These are phyloP conservation scores for Pyrenula aspistea DNA, from an alignment of 495 filamentous ascomycete species.

Conservation along the genomic window DNA sequence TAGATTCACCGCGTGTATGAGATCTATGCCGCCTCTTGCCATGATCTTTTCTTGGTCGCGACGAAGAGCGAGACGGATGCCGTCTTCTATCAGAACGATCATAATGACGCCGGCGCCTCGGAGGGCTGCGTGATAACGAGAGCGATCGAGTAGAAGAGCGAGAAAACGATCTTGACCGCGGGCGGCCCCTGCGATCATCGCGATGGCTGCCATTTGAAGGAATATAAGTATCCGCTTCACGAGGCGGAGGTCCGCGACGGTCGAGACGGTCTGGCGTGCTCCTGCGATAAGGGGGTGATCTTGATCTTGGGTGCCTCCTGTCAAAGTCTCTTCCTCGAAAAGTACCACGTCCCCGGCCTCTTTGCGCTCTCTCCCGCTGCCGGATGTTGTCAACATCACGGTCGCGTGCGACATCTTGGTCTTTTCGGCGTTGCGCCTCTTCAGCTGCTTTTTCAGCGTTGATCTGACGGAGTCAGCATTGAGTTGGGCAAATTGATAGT, in stretches of 20 bases:
- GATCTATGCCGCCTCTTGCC: slow-evolving; percentile 26
- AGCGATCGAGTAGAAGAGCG: slow-evolving; percentile 24
- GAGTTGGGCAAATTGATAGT: neutral
- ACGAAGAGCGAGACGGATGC: slow-evolving; percentile 20
- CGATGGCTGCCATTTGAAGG: slow-evolving; percentile 21
- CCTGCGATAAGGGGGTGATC: slow-evolving; percentile 51
- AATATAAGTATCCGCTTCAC: slow-evolving; percentile 47
- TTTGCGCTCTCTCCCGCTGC: slow-evolving; percentile 62
- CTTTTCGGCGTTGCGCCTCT: slow-evolving; percentile 55
- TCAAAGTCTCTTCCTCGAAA: slow-evolving; percentile 36
- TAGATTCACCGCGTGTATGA: slow-evolving; percentile 34
- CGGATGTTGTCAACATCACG: slow-evolving; percentile 53
- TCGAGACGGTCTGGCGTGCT: slow-evolving; percentile 32
- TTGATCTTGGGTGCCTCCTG: slow-evolving; percentile 36
- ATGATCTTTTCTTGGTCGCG: slow-evolving; percentile 23
- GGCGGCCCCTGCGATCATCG: slow-evolving; percentile 20
- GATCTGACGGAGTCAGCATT: slow-evolving; percentile 38
- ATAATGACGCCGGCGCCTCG: slow-evolving; percentile 19
- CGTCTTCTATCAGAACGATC: slow-evolving; percentile 14
- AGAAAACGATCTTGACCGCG: slow-evolving; percentile 20
- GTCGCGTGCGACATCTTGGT: slow-evolving; percentile 47
- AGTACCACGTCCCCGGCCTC: slow-evolving; percentile 46
- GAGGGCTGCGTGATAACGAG: slow-evolving; percentile 26
- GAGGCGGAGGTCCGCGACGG: slow-evolving; percentile 35
- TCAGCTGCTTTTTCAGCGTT: slow-evolving; percentile 76